Base-by-base conservation (phyloP, 257 asterid genomes). In the Prunella vulgaris region DNA sequence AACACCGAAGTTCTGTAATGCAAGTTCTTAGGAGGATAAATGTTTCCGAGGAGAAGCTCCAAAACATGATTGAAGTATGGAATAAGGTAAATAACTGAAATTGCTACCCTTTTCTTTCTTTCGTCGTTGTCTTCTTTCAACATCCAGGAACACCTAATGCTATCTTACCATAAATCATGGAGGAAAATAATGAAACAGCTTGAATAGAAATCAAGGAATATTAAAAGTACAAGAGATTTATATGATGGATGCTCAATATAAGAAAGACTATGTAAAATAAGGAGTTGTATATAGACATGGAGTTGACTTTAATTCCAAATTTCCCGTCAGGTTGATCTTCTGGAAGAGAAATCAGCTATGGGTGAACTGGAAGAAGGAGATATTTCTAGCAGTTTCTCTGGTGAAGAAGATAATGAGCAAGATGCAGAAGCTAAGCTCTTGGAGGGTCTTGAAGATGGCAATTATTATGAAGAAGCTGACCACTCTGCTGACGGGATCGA, bases 11-110 rank as follows among this genome's bases (percentile, higher is more conserved):
- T 71, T 74, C 96, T 42, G 99, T 91, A 20, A 68, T 91, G 84
- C 88, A 89, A 76, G 97, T 91, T 81, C 97, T 94, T 51, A 81
- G 68, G 66, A 88, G 71, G 78, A 74, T 94, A 75, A 92, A 95
- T 24, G 99, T 94, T 21, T 77, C 97, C 0, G 76, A 84, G 52
- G 90, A 89, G 79, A 91, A 94, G 84, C 92, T 94, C 65, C 78
- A 78, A 69, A 94, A 86, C 81, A 94, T 94, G 96, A 85, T 94
- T 77, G 97, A 94, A 86, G 97, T 94, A 70, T 87, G 95, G 96
- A 94, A 94, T 75, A 94, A 94, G 96, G 99, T 85, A 75, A 7
- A 53, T 9, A 24, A 46, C 63, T 35, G 30, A 67, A 49, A 60
- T 53, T 20, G 10, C 38, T 48, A 3, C 53, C n/a, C 2, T 51